Conservation (phyloP, 257 asterid genomes). For the Penstemon barbatus region DNA sequence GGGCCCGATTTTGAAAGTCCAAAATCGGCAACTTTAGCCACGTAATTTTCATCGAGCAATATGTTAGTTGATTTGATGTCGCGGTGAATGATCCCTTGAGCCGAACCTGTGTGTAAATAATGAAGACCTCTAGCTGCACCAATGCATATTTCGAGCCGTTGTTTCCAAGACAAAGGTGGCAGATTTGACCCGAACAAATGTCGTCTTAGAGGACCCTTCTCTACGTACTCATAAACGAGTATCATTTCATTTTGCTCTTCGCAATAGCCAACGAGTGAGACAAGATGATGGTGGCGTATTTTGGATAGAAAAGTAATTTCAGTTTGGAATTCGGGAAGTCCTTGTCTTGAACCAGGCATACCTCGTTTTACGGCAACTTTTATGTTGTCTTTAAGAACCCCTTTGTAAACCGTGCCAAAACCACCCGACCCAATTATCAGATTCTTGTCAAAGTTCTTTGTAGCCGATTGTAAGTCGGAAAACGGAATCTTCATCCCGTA, state of each 20-base stretch:
- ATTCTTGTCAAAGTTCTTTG: constrained; percentile 58
- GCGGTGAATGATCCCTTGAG: constrained; percentile 77
- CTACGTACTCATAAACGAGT: constrained; percentile 79
- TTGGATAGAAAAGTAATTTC: constrained; percentile 66
- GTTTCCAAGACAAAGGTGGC: constrained; percentile 67
- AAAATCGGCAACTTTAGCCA: constrained; percentile 75
- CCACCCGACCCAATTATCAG: constrained; percentile 70
- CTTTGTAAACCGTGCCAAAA: constrained; percentile 68
- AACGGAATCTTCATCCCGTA: constrained; percentile 60
- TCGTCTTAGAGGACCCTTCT: constrained; percentile 59
- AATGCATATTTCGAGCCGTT: constrained; percentile 76
- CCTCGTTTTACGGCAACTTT: constrained; percentile 72
- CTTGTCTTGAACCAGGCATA: constrained; percentile 67
- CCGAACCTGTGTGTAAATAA: constrained; percentile 77
- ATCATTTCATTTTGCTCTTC: constrained; percentile 78
- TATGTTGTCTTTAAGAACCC: constrained; percentile 45
- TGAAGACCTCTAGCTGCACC: constrained; percentile 91
- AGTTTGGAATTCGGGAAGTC: constrained; percentile 72
- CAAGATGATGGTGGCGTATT: constrained; percentile 74
- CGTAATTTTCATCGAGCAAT: constrained; percentile 57
- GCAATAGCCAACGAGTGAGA: constrained; percentile 70
- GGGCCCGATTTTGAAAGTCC: constrained; percentile 83
- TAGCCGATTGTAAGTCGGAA: constrained; percentile 56
- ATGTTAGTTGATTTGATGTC: constrained; percentile 80
- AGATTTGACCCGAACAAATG: constrained; percentile 55